A percentile compares a stretch with the other conserved stretches of the same genome.
These are phyloP conservation scores for Cymbidium sinense DNA, from an alignment of 106 monocot genomes.

Conservation along the genomic window DNA sequence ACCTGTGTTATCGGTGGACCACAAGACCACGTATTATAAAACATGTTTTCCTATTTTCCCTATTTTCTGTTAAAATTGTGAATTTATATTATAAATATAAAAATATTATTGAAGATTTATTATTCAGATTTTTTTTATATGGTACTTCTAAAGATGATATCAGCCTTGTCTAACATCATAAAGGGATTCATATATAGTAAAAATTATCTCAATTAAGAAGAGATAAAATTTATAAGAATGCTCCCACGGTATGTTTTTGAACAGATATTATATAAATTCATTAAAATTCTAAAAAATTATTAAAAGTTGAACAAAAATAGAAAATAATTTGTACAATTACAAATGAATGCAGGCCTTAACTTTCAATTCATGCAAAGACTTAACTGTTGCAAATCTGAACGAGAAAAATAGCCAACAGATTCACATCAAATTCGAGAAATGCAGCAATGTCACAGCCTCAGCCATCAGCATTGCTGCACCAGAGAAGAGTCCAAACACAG, in stretches of 20 bases:
- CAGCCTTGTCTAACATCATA: too few relatives aligned
- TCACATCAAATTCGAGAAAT: constrained; percentile 41
- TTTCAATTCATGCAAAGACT: constrained; percentile 37
- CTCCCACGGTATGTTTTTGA: constrained; percentile 58
- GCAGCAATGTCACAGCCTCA: constrained; percentile 33
- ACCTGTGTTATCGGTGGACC: too few relatives aligned
- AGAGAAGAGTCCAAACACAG: constrained; percentile 65
- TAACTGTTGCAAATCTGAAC: constrained; percentile 37
- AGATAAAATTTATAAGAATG: constrained; percentile 54
- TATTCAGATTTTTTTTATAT: too few relatives aligned
- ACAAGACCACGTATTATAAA: too few relatives aligned
- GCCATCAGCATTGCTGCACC: constrained; percentile 39
- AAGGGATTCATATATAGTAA: too few relatives aligned
- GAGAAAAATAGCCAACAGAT: constrained; percentile 72
- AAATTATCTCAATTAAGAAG: too few relatives aligned
- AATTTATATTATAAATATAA: too few relatives aligned
- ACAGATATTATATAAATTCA: not conserved
- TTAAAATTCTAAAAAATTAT: not conserved
- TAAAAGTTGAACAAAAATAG: not conserved
- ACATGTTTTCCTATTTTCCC: too few relatives aligned
- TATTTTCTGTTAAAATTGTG: too few relatives aligned
- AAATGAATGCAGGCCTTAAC: constrained; percentile 39
- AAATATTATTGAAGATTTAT: too few relatives aligned
- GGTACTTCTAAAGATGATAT: too few relatives aligned
- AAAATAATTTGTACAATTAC: too few relatives aligned